phyloP scores from a whole-genome alignment of 1,139 yeast species.

The Hyphopichia burtonii region DNA sequence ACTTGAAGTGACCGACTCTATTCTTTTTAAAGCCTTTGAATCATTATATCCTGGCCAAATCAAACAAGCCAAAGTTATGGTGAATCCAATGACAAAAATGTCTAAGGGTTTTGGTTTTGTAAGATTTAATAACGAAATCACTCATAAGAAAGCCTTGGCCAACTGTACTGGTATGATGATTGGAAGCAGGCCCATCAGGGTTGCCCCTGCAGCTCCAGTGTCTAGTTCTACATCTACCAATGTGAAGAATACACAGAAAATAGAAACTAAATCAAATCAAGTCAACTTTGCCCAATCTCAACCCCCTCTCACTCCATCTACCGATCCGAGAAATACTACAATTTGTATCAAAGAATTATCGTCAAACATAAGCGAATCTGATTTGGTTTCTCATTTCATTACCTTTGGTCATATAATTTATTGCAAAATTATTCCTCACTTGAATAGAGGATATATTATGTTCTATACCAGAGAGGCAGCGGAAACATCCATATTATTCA shows the following conservation, averaged over 20 bases:
- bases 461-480: conserved; percentile 35
- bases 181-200: conserved; percentile 75
- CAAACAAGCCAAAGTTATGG: conserved; percentile 83
- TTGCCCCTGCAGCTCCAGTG: conserved; percentile 39
- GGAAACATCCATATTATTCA: conserved; percentile 31
- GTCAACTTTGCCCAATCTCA: conserved; percentile 29
- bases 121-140: conserved; percentile 70
- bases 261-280: conserved; percentile 5
- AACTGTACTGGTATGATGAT: conserved; percentile 83
- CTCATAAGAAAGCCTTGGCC: conserved; percentile 68
- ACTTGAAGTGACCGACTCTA: conserved; percentile 72
- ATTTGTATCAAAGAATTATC: conserved; percentile 30
- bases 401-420: conserved; percentile 37
- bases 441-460: conserved; percentile 24
- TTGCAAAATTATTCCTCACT: conserved; percentile 20
- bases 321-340: conserved; percentile 39
- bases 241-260: conserved; percentile 5
- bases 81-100: conserved; percentile 70
- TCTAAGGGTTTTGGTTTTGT: conserved; percentile 93
- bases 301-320: conserved; percentile 28
- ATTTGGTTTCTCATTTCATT: conserved; percentile 26
- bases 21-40: conserved; percentile 67
- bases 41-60: conserved; percentile 65
- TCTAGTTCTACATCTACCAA: conserved; percentile 9
- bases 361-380: conserved; percentile 27